A percentile compares a stretch with the other conserved stretches of the same genome.
These are phyloP conservation scores for Spongospora subterranea DNA, from an alignment of 208 protist species.

Conservation along the genomic window DNA sequence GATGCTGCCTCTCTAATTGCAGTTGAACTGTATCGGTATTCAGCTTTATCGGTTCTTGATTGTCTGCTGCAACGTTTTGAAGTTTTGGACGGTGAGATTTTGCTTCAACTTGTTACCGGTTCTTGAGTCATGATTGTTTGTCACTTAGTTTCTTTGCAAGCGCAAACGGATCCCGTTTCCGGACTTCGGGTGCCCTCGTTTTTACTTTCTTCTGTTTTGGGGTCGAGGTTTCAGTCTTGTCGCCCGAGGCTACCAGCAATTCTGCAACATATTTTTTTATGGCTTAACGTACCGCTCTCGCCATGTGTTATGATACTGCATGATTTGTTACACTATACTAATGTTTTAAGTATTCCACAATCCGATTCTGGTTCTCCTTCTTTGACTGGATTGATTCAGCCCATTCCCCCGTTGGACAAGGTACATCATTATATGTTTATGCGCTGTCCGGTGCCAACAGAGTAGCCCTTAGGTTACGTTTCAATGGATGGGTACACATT, in stretches of 20 bases:
- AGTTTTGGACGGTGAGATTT: background rate
- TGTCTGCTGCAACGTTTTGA: constrained; percentile 29
- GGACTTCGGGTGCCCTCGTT: background rate
- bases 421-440: constrained; percentile 1
- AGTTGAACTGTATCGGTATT: constrained; percentile 46
- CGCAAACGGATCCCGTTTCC: constrained; percentile 22
- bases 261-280: constrained; percentile 30
- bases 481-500: background rate
- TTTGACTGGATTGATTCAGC: constrained; percentile 27
- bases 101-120: background rate
- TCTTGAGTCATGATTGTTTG: background rate
- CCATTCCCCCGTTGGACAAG: background rate
- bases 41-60: constrained; percentile 8
- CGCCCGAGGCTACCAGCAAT: background rate
- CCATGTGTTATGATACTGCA: background rate
- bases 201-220: constrained; percentile 5
- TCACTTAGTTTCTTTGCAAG: background rate
- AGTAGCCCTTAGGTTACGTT: background rate
- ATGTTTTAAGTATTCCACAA: background rate
- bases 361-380: background rate
- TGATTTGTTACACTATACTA: background rate
- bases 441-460: background rate
- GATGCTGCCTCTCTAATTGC: constrained; percentile 11
- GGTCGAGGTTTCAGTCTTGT: constrained; percentile 8
- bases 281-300: background rate